Evolutionary conservation across 306 rosid genomes (phyloP).

Genomic region (Quercus cerris): DNA sequence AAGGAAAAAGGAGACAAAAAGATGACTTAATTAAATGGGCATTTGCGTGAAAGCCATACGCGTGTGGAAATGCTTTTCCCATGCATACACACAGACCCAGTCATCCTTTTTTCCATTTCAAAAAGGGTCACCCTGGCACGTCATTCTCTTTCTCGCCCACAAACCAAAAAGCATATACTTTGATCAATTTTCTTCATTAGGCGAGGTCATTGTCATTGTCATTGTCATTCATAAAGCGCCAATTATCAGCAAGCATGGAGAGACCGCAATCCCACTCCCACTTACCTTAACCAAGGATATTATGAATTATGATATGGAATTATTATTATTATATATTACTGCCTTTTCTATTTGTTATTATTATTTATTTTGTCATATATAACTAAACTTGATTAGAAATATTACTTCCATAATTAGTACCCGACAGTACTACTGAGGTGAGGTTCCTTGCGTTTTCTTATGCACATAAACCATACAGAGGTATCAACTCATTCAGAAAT

Average conservation of each 20-base stretch:
- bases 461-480: no score
- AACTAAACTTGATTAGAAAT: no score
- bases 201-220: background rate
- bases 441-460: no score
- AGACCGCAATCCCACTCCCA: background rate
- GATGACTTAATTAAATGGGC: background rate
- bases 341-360: no score
- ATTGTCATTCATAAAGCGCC: background rate
- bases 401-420: no score
- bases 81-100: background rate
- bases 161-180: background rate
- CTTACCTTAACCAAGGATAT: background rate
- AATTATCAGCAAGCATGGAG: background rate
- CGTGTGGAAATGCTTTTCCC: slow-evolving; percentile 1
- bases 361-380: no score
- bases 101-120: background rate
- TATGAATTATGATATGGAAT: no score
- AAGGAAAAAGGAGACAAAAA: background rate
- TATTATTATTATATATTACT: no score
- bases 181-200: background rate
- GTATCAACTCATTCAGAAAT: no score
- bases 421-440: no score
- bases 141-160: slow-evolving; percentile 4
- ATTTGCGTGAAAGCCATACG: background rate
- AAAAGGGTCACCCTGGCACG: background rate